Evolutionary conservation across 768 basidiomycete genomes (phyloP).

Genomic region (Tylopilus sp.): DNA sequence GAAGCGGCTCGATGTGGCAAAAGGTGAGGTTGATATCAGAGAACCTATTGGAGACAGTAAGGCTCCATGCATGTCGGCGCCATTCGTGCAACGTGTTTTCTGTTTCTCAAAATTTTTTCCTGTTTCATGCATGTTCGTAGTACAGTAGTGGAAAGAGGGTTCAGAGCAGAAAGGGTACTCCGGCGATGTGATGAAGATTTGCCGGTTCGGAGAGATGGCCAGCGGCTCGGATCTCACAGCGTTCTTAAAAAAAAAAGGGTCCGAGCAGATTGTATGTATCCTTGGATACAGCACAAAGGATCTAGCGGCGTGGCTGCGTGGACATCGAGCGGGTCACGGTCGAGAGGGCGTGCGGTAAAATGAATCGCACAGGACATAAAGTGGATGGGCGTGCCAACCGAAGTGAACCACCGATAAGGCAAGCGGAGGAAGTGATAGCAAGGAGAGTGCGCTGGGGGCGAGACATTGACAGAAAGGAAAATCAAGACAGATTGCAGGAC

Average conservation of each 20-base stretch:
- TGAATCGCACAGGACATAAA: neutral
- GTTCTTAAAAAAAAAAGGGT: constrained; percentile 3
- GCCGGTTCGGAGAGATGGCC: neutral
- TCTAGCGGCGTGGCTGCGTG: neutral
- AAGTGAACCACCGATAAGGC: constrained; percentile 16
- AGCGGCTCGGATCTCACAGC: constrained; percentile 15
- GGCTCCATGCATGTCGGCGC: constrained; percentile 9
- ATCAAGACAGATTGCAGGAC: constrained; percentile 4
- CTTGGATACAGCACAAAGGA: constrained; percentile 11
- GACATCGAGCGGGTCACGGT: neutral
- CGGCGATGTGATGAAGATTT: neutral
- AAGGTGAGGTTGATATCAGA: constrained; percentile 1
- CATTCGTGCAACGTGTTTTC: constrained; percentile 10
- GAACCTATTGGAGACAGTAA: constrained; percentile 12
- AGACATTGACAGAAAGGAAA: constrained; percentile 2
- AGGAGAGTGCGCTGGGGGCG: neutral
- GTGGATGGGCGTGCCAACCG: constrained; percentile 12
- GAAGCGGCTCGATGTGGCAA: constrained; percentile 11
- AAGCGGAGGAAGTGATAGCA: neutral
- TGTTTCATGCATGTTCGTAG: neutral
- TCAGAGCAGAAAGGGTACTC: neutral
- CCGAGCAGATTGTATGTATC: constrained; percentile 10
- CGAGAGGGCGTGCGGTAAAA: neutral
- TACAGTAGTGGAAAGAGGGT: neutral
- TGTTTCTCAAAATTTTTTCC: neutral